Percentiles rank a stretch among this genome's conserved stretches.
These are phyloP conservation scores for Globisporangium lucens DNA, from an alignment of 352 stramenopile genomes.

Conservation along the genomic window DNA sequence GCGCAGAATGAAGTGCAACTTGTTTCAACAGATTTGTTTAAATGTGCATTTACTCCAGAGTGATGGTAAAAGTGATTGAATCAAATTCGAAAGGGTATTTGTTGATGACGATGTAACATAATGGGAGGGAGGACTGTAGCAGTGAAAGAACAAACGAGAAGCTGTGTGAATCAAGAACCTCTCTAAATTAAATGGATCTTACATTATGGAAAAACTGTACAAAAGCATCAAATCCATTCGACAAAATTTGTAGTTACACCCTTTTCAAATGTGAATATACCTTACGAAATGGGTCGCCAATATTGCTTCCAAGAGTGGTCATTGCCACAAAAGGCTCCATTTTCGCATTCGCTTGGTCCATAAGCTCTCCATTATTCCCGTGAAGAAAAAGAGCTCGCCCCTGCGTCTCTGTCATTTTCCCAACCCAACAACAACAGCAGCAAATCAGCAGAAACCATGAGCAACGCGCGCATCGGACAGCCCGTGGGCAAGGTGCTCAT, in stretches of 20 bases:
- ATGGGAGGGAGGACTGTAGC: too few species aligned
- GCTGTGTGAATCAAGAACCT: background rate
- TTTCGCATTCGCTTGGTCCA: constrained; percentile 1
- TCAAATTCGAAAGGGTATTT: too few species aligned
- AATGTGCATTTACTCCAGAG: too few species aligned
- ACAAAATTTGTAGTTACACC: background rate
- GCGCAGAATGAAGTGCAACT: too few species aligned
- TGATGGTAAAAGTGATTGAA: too few species aligned
- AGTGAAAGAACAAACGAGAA: background rate
- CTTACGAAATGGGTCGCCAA: background rate
- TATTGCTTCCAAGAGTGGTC: background rate
- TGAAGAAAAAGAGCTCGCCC: background rate
- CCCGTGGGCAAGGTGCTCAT: constrained; percentile 87
- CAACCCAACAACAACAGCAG: background rate
- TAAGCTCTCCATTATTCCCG: background rate
- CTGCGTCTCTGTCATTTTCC: background rate
- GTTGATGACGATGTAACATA: too few species aligned
- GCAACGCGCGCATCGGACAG: constrained; percentile 64
- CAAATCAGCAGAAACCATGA: constrained; percentile 29
- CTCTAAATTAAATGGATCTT: background rate
- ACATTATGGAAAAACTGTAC: background rate
- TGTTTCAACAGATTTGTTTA: too few species aligned
- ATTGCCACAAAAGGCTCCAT: background rate
- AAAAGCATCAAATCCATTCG: background rate
- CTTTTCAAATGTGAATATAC: background rate